Evolutionary conservation across 257 asterid genomes (phyloP).

Genomic region (Fraxinus pennsylvanica): DNA sequence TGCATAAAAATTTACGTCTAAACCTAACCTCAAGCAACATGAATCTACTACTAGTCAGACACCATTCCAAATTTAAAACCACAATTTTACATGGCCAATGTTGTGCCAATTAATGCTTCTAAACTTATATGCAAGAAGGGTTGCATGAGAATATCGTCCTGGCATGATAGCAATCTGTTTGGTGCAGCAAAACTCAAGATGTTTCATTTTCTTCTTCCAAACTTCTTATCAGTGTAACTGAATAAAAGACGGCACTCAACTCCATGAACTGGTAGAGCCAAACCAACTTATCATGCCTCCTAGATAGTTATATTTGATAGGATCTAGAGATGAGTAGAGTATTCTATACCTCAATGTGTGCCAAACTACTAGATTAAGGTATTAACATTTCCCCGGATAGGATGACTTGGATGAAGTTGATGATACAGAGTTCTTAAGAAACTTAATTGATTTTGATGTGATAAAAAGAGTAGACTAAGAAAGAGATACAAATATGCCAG

Average conservation of each 20-base stretch:
- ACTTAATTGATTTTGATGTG: background rate
- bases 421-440: background rate
- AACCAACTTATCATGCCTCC: background rate
- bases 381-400: no score
- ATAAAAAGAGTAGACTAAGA: background rate
- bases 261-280: background rate
- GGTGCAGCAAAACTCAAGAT: background rate
- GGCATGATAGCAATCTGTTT: background rate
- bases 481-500: background rate
- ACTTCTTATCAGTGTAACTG: slow-evolving; percentile 1
- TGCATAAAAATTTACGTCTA: background rate
- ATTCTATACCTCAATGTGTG: background rate
- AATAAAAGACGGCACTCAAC: background rate
- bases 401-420: background rate
- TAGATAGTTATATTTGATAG: background rate
- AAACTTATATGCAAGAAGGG: background rate
- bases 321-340: no score
- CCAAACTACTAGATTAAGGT: background rate
- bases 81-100: slow-evolving; percentile 11
- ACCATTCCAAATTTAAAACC: background rate
- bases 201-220: no score
- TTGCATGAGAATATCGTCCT: background rate
- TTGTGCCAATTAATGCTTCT: slow-evolving; percentile 9
- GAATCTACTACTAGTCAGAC: background rate
- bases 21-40: background rate